These are phyloP conservation scores for Trichoderma guizhouense DNA, from an alignment of 2,329 filamentous ascomycete species.

Conservation along the genomic window DNA sequence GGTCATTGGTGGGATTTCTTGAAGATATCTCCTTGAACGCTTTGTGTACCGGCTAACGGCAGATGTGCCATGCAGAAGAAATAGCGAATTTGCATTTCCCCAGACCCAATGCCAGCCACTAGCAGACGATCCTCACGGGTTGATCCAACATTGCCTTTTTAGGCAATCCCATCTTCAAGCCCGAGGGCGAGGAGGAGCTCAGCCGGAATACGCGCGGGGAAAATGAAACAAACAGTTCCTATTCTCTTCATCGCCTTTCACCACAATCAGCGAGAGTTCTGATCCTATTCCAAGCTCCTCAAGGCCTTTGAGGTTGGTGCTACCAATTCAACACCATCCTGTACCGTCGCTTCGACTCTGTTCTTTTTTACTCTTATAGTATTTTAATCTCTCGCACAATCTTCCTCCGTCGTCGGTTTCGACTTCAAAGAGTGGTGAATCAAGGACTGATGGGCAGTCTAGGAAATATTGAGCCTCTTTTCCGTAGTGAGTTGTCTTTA, in stretches of 20 bases:
- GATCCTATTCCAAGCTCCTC: not conserved
- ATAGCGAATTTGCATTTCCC: not conserved
- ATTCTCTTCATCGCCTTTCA: not conserved
- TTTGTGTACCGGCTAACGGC: not conserved
- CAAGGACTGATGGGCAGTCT: not conserved
- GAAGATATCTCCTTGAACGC: not conserved
- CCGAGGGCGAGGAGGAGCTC: not conserved
- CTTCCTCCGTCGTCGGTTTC: not conserved
- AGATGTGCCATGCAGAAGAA: slow-evolving; percentile 15
- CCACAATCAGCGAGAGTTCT: not conserved
- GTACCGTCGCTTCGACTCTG: too few relatives aligned
- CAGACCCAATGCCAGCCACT: not conserved
- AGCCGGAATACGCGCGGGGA: not conserved
- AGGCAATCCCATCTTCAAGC: not conserved
- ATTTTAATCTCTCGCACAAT: not conserved
- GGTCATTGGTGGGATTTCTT: not conserved
- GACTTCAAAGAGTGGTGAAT: not conserved
- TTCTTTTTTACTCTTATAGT: not conserved
- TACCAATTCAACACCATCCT: not conserved
- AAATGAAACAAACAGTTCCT: not conserved
- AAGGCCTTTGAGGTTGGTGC: not conserved
- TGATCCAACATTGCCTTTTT: not conserved
- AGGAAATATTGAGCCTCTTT: not conserved
- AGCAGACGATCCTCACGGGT: not conserved
- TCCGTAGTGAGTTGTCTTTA: not conserved